Base-by-base conservation (phyloP, 1,284 basidiomycete genomes). In the Puccinia horiana region DNA sequence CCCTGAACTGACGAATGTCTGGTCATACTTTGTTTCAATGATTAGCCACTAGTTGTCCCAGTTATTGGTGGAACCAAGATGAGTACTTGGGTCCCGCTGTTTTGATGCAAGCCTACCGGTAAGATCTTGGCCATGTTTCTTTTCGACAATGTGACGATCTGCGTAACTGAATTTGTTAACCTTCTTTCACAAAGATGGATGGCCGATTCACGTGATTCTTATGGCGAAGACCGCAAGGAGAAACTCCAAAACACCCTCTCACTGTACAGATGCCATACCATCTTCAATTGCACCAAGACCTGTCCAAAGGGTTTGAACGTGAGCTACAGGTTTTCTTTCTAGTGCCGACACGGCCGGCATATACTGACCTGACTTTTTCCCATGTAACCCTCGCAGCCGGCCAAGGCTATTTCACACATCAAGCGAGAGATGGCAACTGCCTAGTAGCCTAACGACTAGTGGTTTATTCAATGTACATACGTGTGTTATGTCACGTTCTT, bases 51-150 rank as follows among this genome's bases (percentile, higher is more conserved):
- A 84, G 44, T 75, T 54, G 42, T 65, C 85, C 85, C 83, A 91
- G 90, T 82, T 98, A 98, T 89, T 98, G 96, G 96, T 98, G 96
- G 96, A 98, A 98, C 89, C 94, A 96, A 89, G 95, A 99, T 87
- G 93, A 95, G 88, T 99, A 98, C 88, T 92, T 98, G 73, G 96
- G 96, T 72, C 96, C 96, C 8, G 96, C 96, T 12, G 95, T 95
- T 0, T 90, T 98, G 85, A 96, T 98, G 95, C 88, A 88, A 85
- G 88, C 88, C n/a, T 88, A 88, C 86, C 93, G 94, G 86, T 78
- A 35, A 49, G 76, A 47, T 26, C 93, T 94, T 0, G 14, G 35
- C 20, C 49, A 35, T 37, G n/a, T 29, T 42, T 72, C 9, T 23
- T 0, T 8, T 74, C 32, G 1, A 2, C 35, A 9, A n/a, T n/a